Evolutionary conservation across 495 filamentous ascomycete genomes (phyloP).

Genomic region (Talaromyces ruber): DNA sequence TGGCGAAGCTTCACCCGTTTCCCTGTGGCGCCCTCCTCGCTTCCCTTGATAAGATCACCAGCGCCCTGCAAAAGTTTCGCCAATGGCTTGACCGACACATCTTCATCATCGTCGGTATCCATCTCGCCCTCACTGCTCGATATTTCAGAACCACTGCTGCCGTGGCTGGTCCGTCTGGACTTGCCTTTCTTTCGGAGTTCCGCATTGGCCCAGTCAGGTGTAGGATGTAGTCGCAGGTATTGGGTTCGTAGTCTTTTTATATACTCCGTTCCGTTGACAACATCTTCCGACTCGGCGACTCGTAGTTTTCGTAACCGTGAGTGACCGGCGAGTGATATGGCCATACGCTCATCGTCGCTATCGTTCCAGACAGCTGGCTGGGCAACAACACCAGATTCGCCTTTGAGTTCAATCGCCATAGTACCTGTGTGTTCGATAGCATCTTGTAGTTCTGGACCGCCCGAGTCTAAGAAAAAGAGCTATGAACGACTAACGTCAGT

Average conservation of each 20-base stretch:
- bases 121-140: slow-evolving; percentile 26
- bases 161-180: slow-evolving; percentile 34
- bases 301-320: slow-evolving; percentile 73
- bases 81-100: slow-evolving; percentile 62
- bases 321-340: slow-evolving; percentile 68
- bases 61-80: slow-evolving; percentile 69
- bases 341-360: slow-evolving; percentile 86
- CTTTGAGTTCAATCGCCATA: slow-evolving; percentile 23
- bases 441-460: slow-evolving; percentile 34
- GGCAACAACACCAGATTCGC: slow-evolving; percentile 7
- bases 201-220: slow-evolving; percentile 66
- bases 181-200: slow-evolving; percentile 40
- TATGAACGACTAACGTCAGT: slow-evolving; percentile 16
- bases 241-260: slow-evolving; percentile 68
- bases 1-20: slow-evolving; percentile 64
- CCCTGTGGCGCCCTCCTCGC: slow-evolving; percentile 23
- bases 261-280: slow-evolving; percentile 82
- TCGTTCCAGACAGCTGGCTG: slow-evolving; percentile 72
- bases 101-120: slow-evolving; percentile 50
- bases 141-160: slow-evolving; percentile 36
- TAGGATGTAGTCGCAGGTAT: slow-evolving; percentile 69
- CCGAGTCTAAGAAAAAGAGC: slow-evolving; percentile 67
- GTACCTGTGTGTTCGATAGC: slow-evolving; percentile 29
- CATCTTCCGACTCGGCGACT: slow-evolving; percentile 68
- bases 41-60: slow-evolving; percentile 42